Evolutionary conservation across 768 basidiomycete species (phyloP), one percentile per base, ranked within the genome.

Genomic region (Suillus lakei): DNA sequence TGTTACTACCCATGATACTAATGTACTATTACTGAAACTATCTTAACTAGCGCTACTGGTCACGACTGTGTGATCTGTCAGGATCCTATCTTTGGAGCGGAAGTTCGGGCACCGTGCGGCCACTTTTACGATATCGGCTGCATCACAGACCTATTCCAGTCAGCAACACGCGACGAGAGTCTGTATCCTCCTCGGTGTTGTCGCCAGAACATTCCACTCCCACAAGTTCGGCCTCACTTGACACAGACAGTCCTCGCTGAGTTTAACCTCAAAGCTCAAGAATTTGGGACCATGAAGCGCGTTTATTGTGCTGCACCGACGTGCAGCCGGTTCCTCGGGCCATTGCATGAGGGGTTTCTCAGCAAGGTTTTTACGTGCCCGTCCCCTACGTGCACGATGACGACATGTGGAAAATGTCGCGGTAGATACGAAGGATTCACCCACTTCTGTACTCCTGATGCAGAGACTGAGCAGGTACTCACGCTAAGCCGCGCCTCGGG

Each of bases 171-270:
- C 23, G 82, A 83, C 67, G 82, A 82, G 64, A 70, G 76, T 1
- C 74, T 83, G 34, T 81, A 74, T 67, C 82, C 81, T 4, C 81
- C 82, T 36, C 75, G 76, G 30, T 82, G 82, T 66, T 82, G 82
- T 65, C 67, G 73, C 38, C 69, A 69, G 36, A 64, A 66, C 9
- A 78, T 83, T 26, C 67, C 78, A 36, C 51, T 76, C 39, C 13
- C 39, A 15, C 66, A 66, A 2, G 75, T 80, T 30, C 66, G 55
- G 36, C 48, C 53, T 3, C 73, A 79, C 61, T 66, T 81, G 34
- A 30, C 71, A 5, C 65, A 61, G 23, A 43, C 36, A 0, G 69
- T 77, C 21, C 5, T 72, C 18, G 26, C 61, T 2, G 64, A 69
- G 15, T 75, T 78, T 60, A 62, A 46, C 18, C 68, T 70, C 48